These are phyloP conservation scores for Saccharomyces hybrid DNA, from an alignment of 1,139 yeast species.

Conservation along the genomic window DNA sequence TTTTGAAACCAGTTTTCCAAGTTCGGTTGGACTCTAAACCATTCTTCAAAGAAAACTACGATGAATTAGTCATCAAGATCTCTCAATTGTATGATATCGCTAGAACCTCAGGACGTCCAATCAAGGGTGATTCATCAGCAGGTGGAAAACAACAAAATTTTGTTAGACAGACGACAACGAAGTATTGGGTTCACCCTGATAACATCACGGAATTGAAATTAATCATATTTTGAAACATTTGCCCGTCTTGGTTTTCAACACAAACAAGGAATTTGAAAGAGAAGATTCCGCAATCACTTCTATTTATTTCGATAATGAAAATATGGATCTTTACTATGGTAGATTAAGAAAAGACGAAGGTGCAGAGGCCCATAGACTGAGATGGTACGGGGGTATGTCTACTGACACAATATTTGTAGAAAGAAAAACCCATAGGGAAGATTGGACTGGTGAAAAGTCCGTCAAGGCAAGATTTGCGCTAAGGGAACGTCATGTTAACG, in stretches of 20 bases:
- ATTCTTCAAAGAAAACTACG: slow-evolving; percentile 91
- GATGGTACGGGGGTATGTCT: slow-evolving; percentile 99
- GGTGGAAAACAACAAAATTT: slow-evolving; percentile 97
- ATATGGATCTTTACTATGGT: slow-evolving; percentile 86
- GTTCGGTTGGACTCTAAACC: slow-evolving; percentile 90
- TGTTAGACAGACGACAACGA: slow-evolving; percentile 96
- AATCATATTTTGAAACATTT: slow-evolving; percentile 77
- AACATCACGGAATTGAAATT: slow-evolving; percentile 95
- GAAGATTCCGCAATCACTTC: slow-evolving; percentile 96
- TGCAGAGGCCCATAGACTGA: slow-evolving; percentile 93
- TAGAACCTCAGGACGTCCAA: slow-evolving; percentile 91
- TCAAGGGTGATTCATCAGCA: slow-evolving; percentile 87
- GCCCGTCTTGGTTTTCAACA: slow-evolving; percentile 92
- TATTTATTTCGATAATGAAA: slow-evolving; percentile 83
- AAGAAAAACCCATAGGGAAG: slow-evolving; percentile 96
- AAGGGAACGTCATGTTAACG: slow-evolving; percentile 84
- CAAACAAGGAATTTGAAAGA: slow-evolving; percentile 87
- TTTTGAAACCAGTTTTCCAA: slow-evolving; percentile 83
- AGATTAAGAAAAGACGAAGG: slow-evolving; percentile 95
- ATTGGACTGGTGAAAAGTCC: slow-evolving; percentile 98
- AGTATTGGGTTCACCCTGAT: slow-evolving; percentile 98
- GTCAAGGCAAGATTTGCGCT: slow-evolving; percentile 92
- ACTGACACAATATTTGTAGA: slow-evolving; percentile 90
- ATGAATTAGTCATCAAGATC: slow-evolving; percentile 75
- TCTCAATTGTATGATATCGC: slow-evolving; percentile 87